Percentiles rank a stretch among this genome's conserved stretches.
phyloP scores from a whole-genome alignment of 1,139 yeast species.

The Candida pseudoviswanathii region DNA sequence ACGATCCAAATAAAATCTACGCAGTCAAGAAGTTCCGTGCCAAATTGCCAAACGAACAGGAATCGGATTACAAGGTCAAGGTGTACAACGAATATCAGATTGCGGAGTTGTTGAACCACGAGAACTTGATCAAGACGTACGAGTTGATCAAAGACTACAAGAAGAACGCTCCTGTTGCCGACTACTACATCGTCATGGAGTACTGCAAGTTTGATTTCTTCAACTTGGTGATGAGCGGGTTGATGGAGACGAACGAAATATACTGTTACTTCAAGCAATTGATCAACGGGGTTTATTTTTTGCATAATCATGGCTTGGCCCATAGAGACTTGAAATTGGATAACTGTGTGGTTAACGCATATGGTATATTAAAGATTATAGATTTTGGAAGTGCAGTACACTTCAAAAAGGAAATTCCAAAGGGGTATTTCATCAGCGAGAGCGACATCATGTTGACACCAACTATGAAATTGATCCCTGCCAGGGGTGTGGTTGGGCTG shows the following conservation, averaged over 20 bases:
- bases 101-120: constrained; percentile 62
- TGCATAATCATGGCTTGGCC: constrained; percentile 71
- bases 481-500: constrained; percentile 77
- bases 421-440: constrained; percentile 28
- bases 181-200: constrained; percentile 71
- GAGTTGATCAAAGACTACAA: constrained; percentile 53
- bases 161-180: constrained; percentile 22
- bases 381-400: constrained; percentile 81
- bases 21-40: constrained; percentile 74
- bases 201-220: constrained; percentile 76
- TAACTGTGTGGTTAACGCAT: constrained; percentile 66
- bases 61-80: constrained; percentile 57
- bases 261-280: constrained; percentile 73
- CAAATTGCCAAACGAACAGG: constrained; percentile 52
- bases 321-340: constrained; percentile 79
- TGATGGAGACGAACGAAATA: constrained; percentile 59
- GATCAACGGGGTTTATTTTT: constrained; percentile 57
- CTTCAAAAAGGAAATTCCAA: constrained; percentile 43
- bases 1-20: constrained; percentile 49
- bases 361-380: constrained; percentile 68
- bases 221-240: constrained; percentile 73
- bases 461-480: constrained; percentile 32
- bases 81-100: constrained; percentile 69
- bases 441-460: constrained; percentile 24
- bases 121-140: constrained; percentile 63